Percentiles rank a stretch among this genome's conserved stretches.
These are phyloP conservation scores for Parathielavia appendiculata DNA, from an alignment of 495 filamentous ascomycete genomes.

Conservation along the genomic window DNA sequence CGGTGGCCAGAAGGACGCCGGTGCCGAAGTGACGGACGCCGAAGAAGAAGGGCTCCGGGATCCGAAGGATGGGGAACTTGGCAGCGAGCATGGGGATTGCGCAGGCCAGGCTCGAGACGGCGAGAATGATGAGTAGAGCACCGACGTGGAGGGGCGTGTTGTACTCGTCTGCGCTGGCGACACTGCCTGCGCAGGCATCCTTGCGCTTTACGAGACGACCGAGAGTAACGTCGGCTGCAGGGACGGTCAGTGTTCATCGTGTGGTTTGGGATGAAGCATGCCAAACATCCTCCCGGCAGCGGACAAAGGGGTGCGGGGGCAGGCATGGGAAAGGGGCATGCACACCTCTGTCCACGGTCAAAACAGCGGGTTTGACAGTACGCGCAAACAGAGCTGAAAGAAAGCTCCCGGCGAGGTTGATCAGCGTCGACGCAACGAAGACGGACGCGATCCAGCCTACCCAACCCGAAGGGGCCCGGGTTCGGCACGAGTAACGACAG, in stretches of 20 bases:
- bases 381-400: slow-evolving; percentile 8
- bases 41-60: slow-evolving; percentile 55
- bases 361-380: slow-evolving; percentile 3
- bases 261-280: background rate
- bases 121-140: slow-evolving; percentile 67
- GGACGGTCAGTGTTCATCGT: background rate
- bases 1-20: slow-evolving; percentile 79
- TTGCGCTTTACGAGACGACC: slow-evolving; percentile 16
- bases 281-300: background rate
- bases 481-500: slow-evolving; percentile 16
- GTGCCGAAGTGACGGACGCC: slow-evolving; percentile 77
- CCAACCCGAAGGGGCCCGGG: slow-evolving; percentile 26
- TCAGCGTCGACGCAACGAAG: slow-evolving; percentile 21
- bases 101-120: slow-evolving; percentile 60
- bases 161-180: slow-evolving; percentile 44
- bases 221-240: slow-evolving; percentile 5
- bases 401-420: slow-evolving; percentile 18
- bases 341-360: slow-evolving; percentile 1
- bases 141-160: slow-evolving; percentile 66
- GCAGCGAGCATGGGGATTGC: slow-evolving; percentile 52
- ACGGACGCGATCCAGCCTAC: slow-evolving; percentile 30
- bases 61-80: slow-evolving; percentile 41
- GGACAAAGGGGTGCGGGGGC: background rate
- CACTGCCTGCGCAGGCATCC: slow-evolving; percentile 18
- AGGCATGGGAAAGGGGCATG: background rate